phyloP scores from a whole-genome alignment of 768 basidiomycete genomes.

The Leccinum uliginosum region DNA sequence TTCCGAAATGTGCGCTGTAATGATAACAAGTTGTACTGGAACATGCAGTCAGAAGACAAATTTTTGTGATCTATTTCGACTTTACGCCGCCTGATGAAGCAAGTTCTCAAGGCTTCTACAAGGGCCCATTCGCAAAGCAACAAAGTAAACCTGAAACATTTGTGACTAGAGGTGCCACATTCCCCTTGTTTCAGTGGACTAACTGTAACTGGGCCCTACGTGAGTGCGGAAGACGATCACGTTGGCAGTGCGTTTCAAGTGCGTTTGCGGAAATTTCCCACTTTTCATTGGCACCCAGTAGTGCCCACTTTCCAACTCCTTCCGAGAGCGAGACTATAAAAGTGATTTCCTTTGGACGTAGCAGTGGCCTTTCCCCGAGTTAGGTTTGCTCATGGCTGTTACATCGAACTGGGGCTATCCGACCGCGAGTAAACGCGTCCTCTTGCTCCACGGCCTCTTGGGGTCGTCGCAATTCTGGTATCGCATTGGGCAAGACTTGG shows the following conservation, averaged over 20 bases:
- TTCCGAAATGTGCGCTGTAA: no score
- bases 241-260: not conserved
- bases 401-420: conserved; percentile 17
- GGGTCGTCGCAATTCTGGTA: conserved; percentile 13
- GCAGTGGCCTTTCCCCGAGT: not conserved
- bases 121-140: not conserved
- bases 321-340: not conserved
- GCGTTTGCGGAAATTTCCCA: not conserved
- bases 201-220: not conserved
- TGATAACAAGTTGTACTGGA: no score
- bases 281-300: not conserved
- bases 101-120: not conserved
- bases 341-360: not conserved
- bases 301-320: not conserved
- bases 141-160: not conserved
- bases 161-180: not conserved
- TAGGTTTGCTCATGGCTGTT: not conserved
- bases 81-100: not conserved
- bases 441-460: conserved; percentile 21
- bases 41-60: no score
- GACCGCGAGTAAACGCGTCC: conserved; percentile 10
- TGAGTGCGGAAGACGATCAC: not conserved
- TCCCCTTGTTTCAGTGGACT: not conserved
- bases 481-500: conserved; percentile 12
- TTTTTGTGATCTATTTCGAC: not conserved